Conservation (phyloP, 140 eudicot species). For the Erigeron philadelphicus region DNA sequence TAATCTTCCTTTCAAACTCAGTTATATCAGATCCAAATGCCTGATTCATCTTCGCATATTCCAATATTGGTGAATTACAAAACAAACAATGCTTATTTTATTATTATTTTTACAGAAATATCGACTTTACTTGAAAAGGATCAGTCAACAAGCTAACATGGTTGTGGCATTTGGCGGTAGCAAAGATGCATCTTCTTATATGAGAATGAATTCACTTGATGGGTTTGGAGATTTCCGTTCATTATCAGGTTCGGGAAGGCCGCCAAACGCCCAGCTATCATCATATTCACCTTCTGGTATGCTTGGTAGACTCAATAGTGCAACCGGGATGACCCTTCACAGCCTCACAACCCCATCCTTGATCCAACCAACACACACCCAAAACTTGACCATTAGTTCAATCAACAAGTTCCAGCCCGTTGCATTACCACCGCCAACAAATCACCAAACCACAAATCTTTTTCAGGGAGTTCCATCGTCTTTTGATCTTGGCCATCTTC, state of each 20-base stretch:
- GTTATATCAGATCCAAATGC: neutral
- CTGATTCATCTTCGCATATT: neutral
- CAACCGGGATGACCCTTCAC: constrained; percentile 56
- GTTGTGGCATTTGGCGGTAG: constrained; percentile 61
- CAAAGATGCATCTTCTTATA: constrained; percentile 58
- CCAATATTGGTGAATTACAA: neutral
- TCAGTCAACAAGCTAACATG: constrained; percentile 72
- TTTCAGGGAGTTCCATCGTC: constrained; percentile 55
- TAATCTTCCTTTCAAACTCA: neutral
- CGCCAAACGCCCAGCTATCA: constrained; percentile 37
- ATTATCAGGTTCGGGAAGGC: constrained; percentile 50
- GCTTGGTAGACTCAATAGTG: constrained; percentile 69
- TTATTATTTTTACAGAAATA: constrained; percentile 59
- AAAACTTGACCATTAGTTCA: constrained; percentile 36
- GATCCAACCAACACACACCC: constrained; percentile 53
- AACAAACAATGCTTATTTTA: constrained; percentile 2
- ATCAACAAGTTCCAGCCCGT: constrained; percentile 53
- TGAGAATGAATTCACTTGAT: constrained; percentile 60
- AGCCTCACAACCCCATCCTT: constrained; percentile 54
- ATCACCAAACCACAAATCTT: constrained; percentile 40
- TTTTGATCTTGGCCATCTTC: constrained; percentile 49
- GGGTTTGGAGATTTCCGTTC: constrained; percentile 65
- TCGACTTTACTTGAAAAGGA: constrained; percentile 75
- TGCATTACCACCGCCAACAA: constrained; percentile 34
- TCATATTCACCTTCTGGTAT: constrained; percentile 49